Evolutionary conservation across 306 rosid genomes (phyloP).

Genomic region (Aeschynomene evenia): DNA sequence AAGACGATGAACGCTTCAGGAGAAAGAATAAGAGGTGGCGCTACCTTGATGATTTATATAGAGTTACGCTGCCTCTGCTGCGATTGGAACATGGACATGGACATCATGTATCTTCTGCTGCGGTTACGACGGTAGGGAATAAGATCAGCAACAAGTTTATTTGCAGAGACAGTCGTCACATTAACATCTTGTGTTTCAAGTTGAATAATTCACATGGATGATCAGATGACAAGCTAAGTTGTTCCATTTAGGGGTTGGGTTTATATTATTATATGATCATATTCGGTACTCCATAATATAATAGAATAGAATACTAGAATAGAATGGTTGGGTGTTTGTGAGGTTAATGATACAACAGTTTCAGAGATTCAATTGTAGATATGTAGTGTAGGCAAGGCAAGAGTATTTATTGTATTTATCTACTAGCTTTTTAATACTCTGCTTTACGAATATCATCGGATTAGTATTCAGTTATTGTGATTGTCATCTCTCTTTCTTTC

Average conservation of each 20-base stretch:
- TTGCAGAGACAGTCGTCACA: background rate
- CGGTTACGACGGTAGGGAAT: background rate
- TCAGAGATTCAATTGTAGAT: background rate
- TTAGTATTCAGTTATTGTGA: background rate
- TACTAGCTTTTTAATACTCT: background rate
- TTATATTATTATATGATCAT: too few relatives aligned
- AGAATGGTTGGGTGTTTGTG: background rate
- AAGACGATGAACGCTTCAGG: constrained; percentile 19
- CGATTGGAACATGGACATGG: too few relatives aligned
- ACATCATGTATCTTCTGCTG: background rate
- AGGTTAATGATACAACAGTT: background rate
- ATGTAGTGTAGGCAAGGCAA: background rate
- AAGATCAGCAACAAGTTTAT: background rate
- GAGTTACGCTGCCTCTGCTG: constrained; percentile 6
- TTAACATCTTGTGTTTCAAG: constrained; percentile 11
- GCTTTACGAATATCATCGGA: background rate
- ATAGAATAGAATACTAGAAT: too few relatives aligned
- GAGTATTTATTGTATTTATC: background rate
- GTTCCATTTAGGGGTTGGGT: too few relatives aligned
- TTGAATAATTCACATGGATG: too few relatives aligned
- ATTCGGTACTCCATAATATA: too few relatives aligned
- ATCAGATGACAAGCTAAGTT: too few relatives aligned
- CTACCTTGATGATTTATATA: constrained; percentile 21
- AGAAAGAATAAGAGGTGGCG: constrained; percentile 26
- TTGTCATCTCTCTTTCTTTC: too few relatives aligned